phyloP scores from a whole-genome alignment of 1,139 yeast species.

The Magnusiomyces tetraspermus region DNA sequence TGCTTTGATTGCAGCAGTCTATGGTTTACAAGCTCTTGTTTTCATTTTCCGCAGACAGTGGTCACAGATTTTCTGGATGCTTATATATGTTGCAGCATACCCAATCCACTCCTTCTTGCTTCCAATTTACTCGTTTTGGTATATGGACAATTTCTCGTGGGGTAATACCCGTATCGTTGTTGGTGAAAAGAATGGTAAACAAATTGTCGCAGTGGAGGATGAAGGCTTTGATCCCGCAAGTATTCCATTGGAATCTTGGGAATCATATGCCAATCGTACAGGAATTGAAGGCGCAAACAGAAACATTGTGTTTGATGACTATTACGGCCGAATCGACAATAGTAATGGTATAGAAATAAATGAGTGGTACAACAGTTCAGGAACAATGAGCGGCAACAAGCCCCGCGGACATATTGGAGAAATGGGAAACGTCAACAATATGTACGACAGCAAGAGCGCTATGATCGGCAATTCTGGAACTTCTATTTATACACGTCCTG shows the following conservation, averaged over 20 bases:
- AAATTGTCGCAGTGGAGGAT: conserved; percentile 29
- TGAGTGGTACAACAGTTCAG: conserved; percentile 6
- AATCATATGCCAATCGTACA: conserved; percentile 29
- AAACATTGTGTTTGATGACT: conserved; percentile 17
- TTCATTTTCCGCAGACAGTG: conserved; percentile 78
- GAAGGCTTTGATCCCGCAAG: conserved; percentile 32
- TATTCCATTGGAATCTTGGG: conserved; percentile 33
- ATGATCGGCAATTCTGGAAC: background rate
- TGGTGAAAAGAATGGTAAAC: conserved; percentile 43
- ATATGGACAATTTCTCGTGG: conserved; percentile 97
- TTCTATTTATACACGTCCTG: background rate
- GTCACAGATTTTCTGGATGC: conserved; percentile 73
- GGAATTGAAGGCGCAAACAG: conserved; percentile 33
- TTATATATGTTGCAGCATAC: conserved; percentile 67
- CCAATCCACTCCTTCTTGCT: conserved; percentile 93
- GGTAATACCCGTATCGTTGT: conserved; percentile 89
- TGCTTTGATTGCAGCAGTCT: conserved; percentile 65
- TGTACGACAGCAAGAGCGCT: background rate
- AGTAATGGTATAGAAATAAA: conserved; percentile 14
- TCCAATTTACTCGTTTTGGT: conserved; percentile 89
- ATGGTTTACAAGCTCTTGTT: conserved; percentile 83
- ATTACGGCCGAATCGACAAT: conserved; percentile 11
- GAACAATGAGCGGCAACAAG: conserved; percentile 1
- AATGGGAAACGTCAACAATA: conserved; percentile 5
- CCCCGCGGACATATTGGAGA: conserved; percentile 14